Base-by-base conservation (phyloP, 257 asterid genomes). In the Coffea canephora region DNA sequence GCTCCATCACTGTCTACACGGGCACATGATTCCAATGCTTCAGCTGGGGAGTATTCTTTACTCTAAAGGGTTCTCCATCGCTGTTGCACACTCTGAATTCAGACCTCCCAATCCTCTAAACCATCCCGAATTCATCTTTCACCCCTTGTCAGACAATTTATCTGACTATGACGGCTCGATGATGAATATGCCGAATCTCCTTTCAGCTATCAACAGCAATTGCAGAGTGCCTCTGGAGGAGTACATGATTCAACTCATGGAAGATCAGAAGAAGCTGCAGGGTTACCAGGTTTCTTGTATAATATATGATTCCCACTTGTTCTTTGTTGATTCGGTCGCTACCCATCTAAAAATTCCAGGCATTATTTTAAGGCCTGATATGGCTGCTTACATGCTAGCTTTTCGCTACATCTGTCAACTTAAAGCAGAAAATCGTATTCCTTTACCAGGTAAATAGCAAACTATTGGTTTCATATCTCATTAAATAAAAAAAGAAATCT, bases 251-350 rank as follows among this genome's bases (percentile, higher is more conserved):
- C 19, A n/a, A 31, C n/a, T 84, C 76, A 45, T 79, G 84, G 73
- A 71, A 19, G 76, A 83, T 45, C 68, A 31, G 34, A 31, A 71
- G 4, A 77, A 71, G 45, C 8, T 18, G 16, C 65, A 71, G 15
- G 87, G 83, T 19, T 3, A 39, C 12, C 70, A 54, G 69, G 79
- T 87, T 0, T 79, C 78, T 0, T 86, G 92, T 43, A 65, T 92
- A 1, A 75, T 92, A 36, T 86, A 89, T 31, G 96, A 91, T 80
- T 23, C 73, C 1, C 62, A 81, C 21, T 82, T 89, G 94, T 9
- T 16, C 54, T 92, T 90, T 45, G 90, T 57, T 0, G 86, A 84
- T 43, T 79, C 34, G 0, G 86, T 84, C 13, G 95, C 92, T 8
- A 34, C 15, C 4, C 59, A 66, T 49, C 67, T 92, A 6, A 73